phyloP scores from a whole-genome alignment of 2,329 filamentous ascomycete species.

The Claviceps pazoutovae region DNA sequence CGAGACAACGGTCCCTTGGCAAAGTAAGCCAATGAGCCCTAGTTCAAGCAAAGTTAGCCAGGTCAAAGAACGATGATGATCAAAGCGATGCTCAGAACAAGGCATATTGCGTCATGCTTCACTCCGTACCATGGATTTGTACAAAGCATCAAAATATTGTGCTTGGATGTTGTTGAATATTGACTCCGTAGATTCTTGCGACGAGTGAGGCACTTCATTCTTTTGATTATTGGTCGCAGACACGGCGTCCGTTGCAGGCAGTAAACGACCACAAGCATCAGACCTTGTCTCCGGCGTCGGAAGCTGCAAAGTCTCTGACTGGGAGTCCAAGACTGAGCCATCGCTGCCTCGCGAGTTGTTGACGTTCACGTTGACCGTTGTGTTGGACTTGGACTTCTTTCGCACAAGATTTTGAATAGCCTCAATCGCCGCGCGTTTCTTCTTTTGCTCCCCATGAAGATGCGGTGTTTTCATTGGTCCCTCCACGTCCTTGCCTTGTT shows the following conservation, averaged over 20 bases:
- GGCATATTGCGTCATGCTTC: background rate
- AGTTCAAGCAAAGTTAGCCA: conserved; percentile 1
- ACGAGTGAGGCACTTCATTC: conserved; percentile 5
- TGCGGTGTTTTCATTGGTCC: conserved; percentile 27
- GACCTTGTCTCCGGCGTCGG: conserved; percentile 6
- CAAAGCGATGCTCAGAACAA: no score
- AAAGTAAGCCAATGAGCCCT: conserved; percentile 72
- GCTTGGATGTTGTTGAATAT: conserved; percentile 45
- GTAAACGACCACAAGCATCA: background rate
- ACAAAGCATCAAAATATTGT: conserved; percentile 46
- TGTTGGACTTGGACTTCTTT: conserved; percentile 32
- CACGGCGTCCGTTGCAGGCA: background rate
- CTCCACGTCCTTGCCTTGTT: conserved; percentile 9
- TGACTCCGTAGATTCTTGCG: conserved; percentile 30
- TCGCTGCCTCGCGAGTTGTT: conserved; percentile 9
- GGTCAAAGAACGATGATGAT: conserved; percentile 10
- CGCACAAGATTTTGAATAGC: conserved; percentile 48
- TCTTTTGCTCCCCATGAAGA: conserved; percentile 36
- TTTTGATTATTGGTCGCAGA: background rate
- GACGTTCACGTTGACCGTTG: conserved; percentile 24
- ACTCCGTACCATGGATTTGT: conserved; percentile 50
- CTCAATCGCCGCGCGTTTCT: conserved; percentile 46
- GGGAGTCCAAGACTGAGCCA: conserved; percentile 6
- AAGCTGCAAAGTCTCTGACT: conserved; percentile 5
- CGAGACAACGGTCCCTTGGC: conserved; percentile 69